Conservation (phyloP, 768 basidiomycete species). For the Chalciporus piperatus region DNA sequence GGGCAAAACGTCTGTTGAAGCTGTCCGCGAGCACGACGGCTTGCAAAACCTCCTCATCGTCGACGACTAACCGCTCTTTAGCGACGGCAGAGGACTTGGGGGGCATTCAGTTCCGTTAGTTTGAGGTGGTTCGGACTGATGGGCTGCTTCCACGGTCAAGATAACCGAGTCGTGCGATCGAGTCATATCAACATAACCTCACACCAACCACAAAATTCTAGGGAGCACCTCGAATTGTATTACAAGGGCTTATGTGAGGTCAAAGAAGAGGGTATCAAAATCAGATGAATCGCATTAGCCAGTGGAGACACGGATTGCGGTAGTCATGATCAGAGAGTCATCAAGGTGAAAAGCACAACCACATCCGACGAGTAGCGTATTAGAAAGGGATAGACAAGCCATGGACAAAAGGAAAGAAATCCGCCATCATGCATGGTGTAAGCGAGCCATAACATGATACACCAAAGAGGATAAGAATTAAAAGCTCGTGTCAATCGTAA, state of each 20-base stretch:
- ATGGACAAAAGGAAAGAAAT: conserved; percentile 34
- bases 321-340: conserved; percentile 61
- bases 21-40: conserved; percentile 96
- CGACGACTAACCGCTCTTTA: conserved; percentile 64
- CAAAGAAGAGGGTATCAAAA: conserved; percentile 48
- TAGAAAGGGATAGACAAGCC: conserved; percentile 29
- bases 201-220: background rate
- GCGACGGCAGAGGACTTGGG: conserved; percentile 52
- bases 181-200: conserved; percentile 18
- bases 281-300: conserved; percentile 69
- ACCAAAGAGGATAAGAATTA: conserved; percentile 34
- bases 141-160: background rate
- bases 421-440: conserved; percentile 38
- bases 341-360: conserved; percentile 52
- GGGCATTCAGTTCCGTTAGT: conserved; percentile 46
- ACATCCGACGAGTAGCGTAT: conserved; percentile 59
- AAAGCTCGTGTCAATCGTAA: conserved; percentile 46
- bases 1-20: conserved; percentile 90
- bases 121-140: background rate
- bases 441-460: conserved; percentile 38
- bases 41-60: conserved; percentile 85
- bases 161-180: conserved; percentile 8
- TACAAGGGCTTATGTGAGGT: conserved; percentile 32
- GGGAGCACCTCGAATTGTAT: conserved; percentile 22
- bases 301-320: conserved; percentile 56